Evolutionary conservation across 129 eudicot species (phyloP).

Genomic region (Gnaphalium uliginosum): DNA sequence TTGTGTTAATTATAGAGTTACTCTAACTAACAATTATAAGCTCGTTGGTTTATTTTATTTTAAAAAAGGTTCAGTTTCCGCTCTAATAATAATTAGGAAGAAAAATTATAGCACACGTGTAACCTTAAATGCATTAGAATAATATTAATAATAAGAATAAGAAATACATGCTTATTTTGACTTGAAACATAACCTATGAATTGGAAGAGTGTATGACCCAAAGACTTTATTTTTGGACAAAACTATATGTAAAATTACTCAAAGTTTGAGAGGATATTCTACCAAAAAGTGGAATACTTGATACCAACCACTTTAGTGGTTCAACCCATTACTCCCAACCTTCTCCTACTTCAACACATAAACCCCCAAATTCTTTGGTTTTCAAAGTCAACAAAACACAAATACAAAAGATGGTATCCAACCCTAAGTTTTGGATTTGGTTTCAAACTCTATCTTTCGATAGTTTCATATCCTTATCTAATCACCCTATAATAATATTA

Average conservation of each 20-base stretch:
- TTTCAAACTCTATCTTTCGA: conserved; percentile 29
- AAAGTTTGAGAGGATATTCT: conserved; percentile 40
- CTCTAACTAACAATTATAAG: background rate
- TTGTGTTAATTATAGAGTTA: background rate
- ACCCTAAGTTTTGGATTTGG: conserved; percentile 35
- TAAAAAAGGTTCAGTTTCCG: background rate
- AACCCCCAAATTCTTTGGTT: conserved; percentile 34
- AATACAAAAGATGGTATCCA: conserved; percentile 24
- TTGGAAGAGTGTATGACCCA: conserved; percentile 7
- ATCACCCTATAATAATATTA: conserved; percentile 26
- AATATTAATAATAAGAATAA: background rate
- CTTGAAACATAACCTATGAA: conserved; percentile 29
- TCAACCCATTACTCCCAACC: conserved; percentile 32
- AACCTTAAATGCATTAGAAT: background rate
- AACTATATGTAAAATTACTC: conserved; percentile 31
- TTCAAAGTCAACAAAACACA: conserved; percentile 41
- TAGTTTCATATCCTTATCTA: conserved; percentile 15
- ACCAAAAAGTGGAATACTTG: conserved; percentile 42
- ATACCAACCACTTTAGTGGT: conserved; percentile 42
- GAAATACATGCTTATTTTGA: background rate
- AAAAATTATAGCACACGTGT: background rate
- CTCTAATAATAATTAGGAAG: background rate
- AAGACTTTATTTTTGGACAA: conserved; percentile 39
- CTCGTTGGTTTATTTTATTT: background rate
- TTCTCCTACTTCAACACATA: conserved; percentile 32